Conservation (phyloP, 2,329 filamentous ascomycete genomes). For the Colletotrichum graminicola region DNA sequence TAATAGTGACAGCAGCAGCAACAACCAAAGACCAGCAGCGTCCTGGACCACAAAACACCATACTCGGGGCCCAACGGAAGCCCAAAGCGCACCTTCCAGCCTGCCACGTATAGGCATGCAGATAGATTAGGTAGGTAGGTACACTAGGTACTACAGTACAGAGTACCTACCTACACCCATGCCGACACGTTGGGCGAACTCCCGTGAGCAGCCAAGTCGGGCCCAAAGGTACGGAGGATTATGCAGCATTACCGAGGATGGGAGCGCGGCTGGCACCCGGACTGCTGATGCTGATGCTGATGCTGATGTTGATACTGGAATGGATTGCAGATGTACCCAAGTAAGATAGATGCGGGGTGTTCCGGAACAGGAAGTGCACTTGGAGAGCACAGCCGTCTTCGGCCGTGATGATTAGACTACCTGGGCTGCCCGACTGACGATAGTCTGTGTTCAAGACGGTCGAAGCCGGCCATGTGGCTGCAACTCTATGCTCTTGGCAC, state of each 20-base stretch:
- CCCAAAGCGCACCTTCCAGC: not conserved
- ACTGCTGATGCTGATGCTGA: not conserved
- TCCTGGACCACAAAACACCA: not conserved
- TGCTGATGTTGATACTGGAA: not conserved
- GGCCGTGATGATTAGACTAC: constrained; percentile 12
- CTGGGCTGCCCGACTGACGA: too few species aligned
- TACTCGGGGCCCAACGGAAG: not conserved
- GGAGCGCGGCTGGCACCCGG: not conserved
- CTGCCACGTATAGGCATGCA: too few species aligned
- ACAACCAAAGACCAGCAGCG: too few species aligned
- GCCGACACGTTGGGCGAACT: not conserved
- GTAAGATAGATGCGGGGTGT: constrained; percentile 31
- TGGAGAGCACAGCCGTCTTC: constrained; percentile 28
- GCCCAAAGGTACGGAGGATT: not conserved
- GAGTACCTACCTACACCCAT: too few species aligned
- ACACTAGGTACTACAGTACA: too few species aligned
- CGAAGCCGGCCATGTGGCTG: constrained; percentile 10
- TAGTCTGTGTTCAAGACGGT: not conserved
- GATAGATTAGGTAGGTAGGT: too few species aligned
- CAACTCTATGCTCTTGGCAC: constrained; percentile 1
- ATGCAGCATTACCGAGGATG: not conserved
- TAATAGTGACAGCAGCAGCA: constrained; percentile 12
- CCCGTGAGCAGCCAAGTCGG: not conserved
- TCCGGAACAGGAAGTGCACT: constrained; percentile 37
- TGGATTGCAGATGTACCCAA: not conserved